Conservation (phyloP, 768 basidiomycete species). For the Mycena galericulata region DNA sequence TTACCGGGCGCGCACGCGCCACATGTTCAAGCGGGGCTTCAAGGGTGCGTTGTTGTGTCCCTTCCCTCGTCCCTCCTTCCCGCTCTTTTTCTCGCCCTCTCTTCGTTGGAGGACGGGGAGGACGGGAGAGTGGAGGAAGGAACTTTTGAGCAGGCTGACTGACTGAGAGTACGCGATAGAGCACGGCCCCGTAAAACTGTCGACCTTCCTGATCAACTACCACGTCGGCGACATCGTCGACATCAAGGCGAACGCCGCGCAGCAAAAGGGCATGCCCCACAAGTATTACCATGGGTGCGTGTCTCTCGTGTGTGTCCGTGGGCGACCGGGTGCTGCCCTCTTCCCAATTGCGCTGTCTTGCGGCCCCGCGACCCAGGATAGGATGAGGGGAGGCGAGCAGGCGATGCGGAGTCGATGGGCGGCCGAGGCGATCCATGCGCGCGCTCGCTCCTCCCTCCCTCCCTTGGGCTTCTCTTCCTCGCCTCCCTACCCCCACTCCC, state of each 20-base stretch:
- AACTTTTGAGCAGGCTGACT: neutral
- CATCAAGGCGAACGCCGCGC: constrained; percentile 98
- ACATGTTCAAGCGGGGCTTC: constrained; percentile 99
- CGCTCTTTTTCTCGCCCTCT: too few species aligned
- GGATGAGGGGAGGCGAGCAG: too few species aligned
- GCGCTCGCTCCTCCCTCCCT: too few species aligned
- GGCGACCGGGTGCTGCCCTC: too few species aligned
- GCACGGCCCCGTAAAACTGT: constrained; percentile 89
- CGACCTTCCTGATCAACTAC: constrained; percentile 94
- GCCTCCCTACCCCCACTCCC: too few species aligned
- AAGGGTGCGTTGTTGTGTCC: constrained; percentile 74
- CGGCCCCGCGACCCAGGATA: too few species aligned
- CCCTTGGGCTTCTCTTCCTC: too few species aligned
- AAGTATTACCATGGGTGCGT: constrained; percentile 97
- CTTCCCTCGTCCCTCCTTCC: constrained; percentile 17
- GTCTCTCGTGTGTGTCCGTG: too few species aligned
- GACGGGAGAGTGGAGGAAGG: neutral
- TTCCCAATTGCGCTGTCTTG: neutral
- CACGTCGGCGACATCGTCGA: constrained; percentile 98
- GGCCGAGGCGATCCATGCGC: too few species aligned
- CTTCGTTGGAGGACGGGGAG: too few species aligned
- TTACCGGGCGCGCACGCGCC: constrained; percentile 99
- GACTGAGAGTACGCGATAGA: constrained; percentile 60
- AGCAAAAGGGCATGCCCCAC: constrained; percentile 99
- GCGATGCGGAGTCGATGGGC: too few species aligned